Evolutionary conservation across 2,329 filamentous ascomycete genomes (phyloP).

Genomic region (Bipolaris gigantea): DNA sequence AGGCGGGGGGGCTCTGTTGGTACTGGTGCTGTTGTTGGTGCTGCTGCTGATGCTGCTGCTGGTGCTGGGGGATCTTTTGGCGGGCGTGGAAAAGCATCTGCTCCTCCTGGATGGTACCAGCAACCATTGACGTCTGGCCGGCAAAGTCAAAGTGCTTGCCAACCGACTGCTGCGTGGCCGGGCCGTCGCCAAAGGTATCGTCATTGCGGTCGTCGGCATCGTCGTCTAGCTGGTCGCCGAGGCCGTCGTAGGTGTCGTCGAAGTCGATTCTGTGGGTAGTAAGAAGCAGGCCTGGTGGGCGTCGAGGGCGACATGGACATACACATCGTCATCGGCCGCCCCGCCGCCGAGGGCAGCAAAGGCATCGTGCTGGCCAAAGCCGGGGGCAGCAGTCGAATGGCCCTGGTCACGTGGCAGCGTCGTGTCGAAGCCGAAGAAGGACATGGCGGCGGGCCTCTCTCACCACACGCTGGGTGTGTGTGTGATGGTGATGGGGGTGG

Average conservation of each 20-base stretch:
- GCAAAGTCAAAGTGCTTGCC: constrained; percentile 98
- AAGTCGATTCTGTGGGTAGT: constrained; percentile 74
- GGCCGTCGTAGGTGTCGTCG: constrained; percentile 94
- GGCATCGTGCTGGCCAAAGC: constrained; percentile 86
- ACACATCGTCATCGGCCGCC: constrained; percentile 62
- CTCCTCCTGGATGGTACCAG: constrained; percentile 86
- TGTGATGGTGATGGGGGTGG: neutral
- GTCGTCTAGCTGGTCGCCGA: constrained; percentile 89
- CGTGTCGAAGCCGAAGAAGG: constrained; percentile 88
- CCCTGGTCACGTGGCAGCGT: constrained; percentile 63
- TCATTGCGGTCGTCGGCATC: constrained; percentile 94
- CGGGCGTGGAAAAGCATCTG: constrained; percentile 81
- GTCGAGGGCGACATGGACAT: constrained; percentile 49
- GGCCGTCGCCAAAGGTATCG: constrained; percentile 74
- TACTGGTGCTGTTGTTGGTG: constrained; percentile 9
- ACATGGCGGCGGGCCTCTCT: constrained; percentile 59
- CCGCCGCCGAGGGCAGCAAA: constrained; percentile 77
- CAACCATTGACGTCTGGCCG: constrained; percentile 84
- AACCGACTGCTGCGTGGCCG: constrained; percentile 57
- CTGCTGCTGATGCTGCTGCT: constrained; percentile 30
- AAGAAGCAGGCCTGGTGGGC: constrained; percentile 44
- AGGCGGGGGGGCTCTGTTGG: constrained; percentile 47
- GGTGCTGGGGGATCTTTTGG: constrained; percentile 55
- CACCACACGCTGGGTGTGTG: neutral
- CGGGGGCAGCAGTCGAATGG: constrained; percentile 69